These are phyloP conservation scores for Setaria italica DNA, from an alignment of 202 grass and related monocot genomes.

Conservation along the genomic window DNA sequence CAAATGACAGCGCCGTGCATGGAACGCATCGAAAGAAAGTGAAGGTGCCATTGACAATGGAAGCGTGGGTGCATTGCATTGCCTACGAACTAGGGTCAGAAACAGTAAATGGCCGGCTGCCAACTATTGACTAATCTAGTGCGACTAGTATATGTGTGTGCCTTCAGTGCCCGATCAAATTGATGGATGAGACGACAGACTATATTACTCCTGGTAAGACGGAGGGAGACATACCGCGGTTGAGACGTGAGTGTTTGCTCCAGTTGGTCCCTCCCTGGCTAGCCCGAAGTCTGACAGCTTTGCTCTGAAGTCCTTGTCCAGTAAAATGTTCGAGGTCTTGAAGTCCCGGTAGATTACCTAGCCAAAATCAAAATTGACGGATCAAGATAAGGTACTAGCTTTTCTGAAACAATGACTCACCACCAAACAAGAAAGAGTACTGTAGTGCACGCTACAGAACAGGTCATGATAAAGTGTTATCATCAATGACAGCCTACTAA, in stretches of 20 bases:
- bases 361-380: constrained; percentile 13
- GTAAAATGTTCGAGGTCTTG: constrained; percentile 88
- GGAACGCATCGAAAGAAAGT: neutral
- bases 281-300: constrained; percentile 91
- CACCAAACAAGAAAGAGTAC: neutral
- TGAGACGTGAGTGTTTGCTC: constrained; percentile 78
- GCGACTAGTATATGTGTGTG: neutral
- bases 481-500: neutral
- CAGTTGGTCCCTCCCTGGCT: constrained; percentile 88
- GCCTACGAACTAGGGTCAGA: constrained; percentile 19
- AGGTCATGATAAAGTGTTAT: neutral
- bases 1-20: neutral
- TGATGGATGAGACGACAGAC: constrained; percentile 9
- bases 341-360: constrained; percentile 99
- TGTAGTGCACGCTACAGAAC: neutral
- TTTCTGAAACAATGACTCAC: neutral
- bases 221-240: constrained; percentile 67
- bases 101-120: neutral
- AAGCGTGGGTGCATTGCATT: constrained; percentile 1
- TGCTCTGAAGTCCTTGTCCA: constrained; percentile 84
- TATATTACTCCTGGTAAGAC: neutral
- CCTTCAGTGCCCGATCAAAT: constrained; percentile 16
- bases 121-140: neutral
- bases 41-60: constrained; percentile 11
- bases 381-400: neutral